Evolutionary conservation across 1,139 yeast genomes (phyloP).

Genomic region (Kurtzmaniella quercitrusa): DNA sequence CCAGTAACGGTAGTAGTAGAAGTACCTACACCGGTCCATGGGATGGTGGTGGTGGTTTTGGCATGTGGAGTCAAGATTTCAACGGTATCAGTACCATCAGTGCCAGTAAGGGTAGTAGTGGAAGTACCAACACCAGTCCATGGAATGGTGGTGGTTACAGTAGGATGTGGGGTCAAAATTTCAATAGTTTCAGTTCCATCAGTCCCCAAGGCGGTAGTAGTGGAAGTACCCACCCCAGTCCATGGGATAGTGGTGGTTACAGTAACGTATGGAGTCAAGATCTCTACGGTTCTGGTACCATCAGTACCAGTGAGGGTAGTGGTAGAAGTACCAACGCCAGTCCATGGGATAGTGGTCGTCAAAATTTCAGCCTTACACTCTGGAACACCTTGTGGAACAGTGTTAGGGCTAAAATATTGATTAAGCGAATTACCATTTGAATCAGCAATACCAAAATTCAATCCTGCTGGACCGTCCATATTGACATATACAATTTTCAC

Average conservation of each 20-base stretch:
- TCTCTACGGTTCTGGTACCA: neutral
- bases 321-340: neutral
- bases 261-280: conserved; percentile 4
- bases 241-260: neutral
- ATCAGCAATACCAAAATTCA: neutral
- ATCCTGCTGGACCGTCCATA: neutral
- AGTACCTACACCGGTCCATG: neutral
- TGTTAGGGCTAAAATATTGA: neutral
- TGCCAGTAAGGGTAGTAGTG: neutral
- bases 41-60: neutral
- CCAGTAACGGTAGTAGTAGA: neutral
- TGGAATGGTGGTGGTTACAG: conserved; percentile 7
- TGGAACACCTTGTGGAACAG: neutral
- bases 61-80: neutral
- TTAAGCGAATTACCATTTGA: neutral
- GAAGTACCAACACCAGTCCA: conserved; percentile 8
- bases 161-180: neutral
- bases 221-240: conserved; percentile 2
- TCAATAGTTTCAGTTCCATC: neutral
- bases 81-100: neutral
- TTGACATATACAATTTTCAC: conserved; percentile 15
- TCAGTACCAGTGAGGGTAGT: neutral
- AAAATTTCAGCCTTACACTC: neutral
- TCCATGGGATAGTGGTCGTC: neutral
- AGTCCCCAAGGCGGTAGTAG: conserved; percentile 3